Conservation (phyloP, 163 green algal genomes). For the Scenedesmus sp. region DNA sequence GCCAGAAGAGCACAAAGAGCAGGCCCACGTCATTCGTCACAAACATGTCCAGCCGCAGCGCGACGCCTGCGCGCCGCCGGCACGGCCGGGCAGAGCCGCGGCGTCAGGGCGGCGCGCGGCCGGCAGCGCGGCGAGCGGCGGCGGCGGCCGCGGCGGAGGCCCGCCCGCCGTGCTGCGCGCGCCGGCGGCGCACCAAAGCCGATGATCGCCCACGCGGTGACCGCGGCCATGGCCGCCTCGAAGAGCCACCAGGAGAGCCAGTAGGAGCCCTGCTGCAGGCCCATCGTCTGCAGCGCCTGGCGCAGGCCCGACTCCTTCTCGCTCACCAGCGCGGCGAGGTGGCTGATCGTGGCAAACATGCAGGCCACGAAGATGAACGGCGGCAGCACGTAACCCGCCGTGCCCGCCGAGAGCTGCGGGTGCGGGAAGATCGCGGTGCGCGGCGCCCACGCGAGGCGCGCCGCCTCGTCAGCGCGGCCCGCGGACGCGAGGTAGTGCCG, state of each 20-base stretch:
- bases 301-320: slow-evolving; percentile 85
- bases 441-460: slow-evolving; percentile 27
- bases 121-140: not conserved
- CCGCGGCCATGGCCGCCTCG: slow-evolving; percentile 58
- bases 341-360: slow-evolving; percentile 87
- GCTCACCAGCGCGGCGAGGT: slow-evolving; percentile 77
- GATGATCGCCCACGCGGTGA: slow-evolving; percentile 77
- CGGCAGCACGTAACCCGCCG: slow-evolving; percentile 57
- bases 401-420: slow-evolving; percentile 26
- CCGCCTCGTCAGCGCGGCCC: slow-evolving; percentile 13
- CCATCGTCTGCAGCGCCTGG: slow-evolving; percentile 89
- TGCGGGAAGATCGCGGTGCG: slow-evolving; percentile 29
- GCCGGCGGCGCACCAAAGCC: slow-evolving; percentile 74
- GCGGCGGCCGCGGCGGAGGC: not conserved
- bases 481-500: slow-evolving; percentile 52
- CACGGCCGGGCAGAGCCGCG: not conserved
- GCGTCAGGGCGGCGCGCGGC: no score
- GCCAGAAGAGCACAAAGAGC: slow-evolving; percentile 94
- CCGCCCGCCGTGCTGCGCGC: no score
- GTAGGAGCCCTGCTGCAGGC: slow-evolving; percentile 86
- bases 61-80: slow-evolving; percentile 56
- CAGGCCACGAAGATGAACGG: slow-evolving; percentile 88
- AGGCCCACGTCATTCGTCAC: slow-evolving; percentile 82
- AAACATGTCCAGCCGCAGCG: slow-evolving; percentile 93
- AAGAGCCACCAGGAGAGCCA: slow-evolving; percentile 85